Evolutionary conservation across 345 rosid genomes (phyloP), one percentile per base, ranked within the genome.

Genomic region (Kandelia obovata): DNA sequence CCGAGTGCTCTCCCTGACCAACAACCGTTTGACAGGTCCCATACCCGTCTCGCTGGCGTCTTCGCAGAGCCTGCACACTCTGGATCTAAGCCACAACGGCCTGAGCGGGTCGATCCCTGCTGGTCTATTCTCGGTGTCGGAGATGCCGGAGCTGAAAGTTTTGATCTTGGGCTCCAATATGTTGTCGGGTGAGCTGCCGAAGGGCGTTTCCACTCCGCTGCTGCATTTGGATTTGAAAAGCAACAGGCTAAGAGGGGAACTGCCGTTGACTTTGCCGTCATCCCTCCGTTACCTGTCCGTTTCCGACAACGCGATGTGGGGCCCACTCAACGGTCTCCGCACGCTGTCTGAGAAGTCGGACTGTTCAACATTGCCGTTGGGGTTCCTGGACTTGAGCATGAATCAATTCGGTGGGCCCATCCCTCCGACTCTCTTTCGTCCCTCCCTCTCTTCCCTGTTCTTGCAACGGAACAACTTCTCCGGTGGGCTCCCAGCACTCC

Each of bases 381-480:
- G 55, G 62, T 88, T 68, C 84, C 89, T 92, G 66, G 96, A 92
- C 78, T 72, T 92, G 30, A 92, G 98, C 84, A 81, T 81, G 89
- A 92, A 92, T 84, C 70, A 73, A 2, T 85, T 90, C 73, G 83
- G 85, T 77, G 98, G 98, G 69, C 65, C 83, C 77, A 78, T 92
- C 83, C 91, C 96, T 0, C 1, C 68, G 68, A 72, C 88, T 4
- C 86, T 92, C 78, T 83, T 87, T 70, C 43, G 77, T 23, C 80
- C 86, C 5, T 1, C 84, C 17, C 80, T 86, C 73, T 67, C 90
- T 57, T 84, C 92, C 47, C 66, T 84, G 80, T 77, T 88, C 61
- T 52, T 90, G 73, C 98, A 90, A 86, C 86, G 96, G 83, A 92
- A 92, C 89, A 90, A 90, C 83, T 83, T 90, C 52, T 85, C 95